phyloP scores from a whole-genome alignment of 768 basidiomycete genomes.

The Brasilioporus rufonigricans region DNA sequence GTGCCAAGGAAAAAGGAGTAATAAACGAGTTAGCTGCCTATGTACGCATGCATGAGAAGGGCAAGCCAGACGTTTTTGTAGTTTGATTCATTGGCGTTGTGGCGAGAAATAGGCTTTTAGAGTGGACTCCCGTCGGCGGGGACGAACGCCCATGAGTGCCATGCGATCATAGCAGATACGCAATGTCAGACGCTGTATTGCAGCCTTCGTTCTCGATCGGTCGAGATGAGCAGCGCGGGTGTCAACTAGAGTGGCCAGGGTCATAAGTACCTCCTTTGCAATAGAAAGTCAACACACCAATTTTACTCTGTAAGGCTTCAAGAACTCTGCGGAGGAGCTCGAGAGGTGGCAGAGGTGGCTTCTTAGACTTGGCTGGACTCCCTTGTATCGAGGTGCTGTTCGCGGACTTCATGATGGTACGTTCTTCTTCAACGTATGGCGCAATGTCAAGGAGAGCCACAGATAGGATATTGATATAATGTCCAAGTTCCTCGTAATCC shows the following conservation, averaged over 20 bases:
- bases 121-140: constrained; percentile 23
- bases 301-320: constrained; percentile 55
- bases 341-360: constrained; percentile 40
- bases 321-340: constrained; percentile 48
- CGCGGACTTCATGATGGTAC: constrained; percentile 7
- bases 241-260: constrained; percentile 46
- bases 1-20: background rate
- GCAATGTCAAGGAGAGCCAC: constrained; percentile 57
- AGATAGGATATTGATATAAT: constrained; percentile 55
- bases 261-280: background rate
- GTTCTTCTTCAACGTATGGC: constrained; percentile 54
- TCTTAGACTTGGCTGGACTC: constrained; percentile 30
- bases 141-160: constrained; percentile 27
- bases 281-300: constrained; percentile 44
- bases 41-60: background rate
- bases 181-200: constrained; percentile 61
- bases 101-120: constrained; percentile 31
- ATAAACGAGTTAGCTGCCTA: background rate
- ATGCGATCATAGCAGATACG: constrained; percentile 61
- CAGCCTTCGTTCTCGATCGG: constrained; percentile 70
- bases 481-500: constrained; percentile 60
- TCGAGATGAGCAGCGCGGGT: constrained; percentile 74
- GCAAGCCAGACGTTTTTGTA: background rate
- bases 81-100: constrained; percentile 13
- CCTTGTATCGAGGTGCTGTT: constrained; percentile 13